Base-by-base conservation (phyloP, 805 yeast genomes). In the Zygotorulaspora florentina region DNA sequence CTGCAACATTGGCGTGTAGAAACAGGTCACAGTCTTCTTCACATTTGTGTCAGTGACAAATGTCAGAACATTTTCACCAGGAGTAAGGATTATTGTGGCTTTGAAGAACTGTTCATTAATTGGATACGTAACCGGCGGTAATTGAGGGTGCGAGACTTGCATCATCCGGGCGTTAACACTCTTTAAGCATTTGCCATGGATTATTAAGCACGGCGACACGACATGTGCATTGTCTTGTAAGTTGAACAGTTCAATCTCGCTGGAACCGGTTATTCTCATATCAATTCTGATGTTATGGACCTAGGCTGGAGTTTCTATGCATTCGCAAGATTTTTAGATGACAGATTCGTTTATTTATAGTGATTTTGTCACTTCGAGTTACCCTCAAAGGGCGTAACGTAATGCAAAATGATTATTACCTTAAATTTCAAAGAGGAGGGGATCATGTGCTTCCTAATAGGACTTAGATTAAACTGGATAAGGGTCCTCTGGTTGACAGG, bases 61-160 rank as follows among this genome's bases (percentile, higher is more conserved):
- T 1, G 66, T 58, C 35, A 90, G 61, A 3, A 59, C 62, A 59
- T 90, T 91, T 17, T 64, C 65, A n/a, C 91, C 90, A 0, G 84
- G 81, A 16, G 80, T 76, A 15, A 90, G 72, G 49, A 85, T 85
- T 2, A 86, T 71, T 13, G 86, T 58, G 0, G 87, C 86, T 63
- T 89, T 90, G 73, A 90, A 91, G 48, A 76, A 74, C 1, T 84
- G 82, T 16, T 76, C 68, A 43, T 80, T 78, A 6, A 89, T 78
- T 48, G 90, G 95, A 56, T 74, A 85, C 43, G 73, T 71, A 55
- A 80, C 83, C 0, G 87, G 77, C 0, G 96, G 95, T 50, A 68
- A 23, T 57, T 64, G 57, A 51, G 60, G 52, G 63, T 72, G 59
- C 61, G 72, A 54, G 64, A 73, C 49, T 69, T 72, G 37, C 71